Percentiles rank a stretch among this genome's conserved stretches.
Conservation (phyloP, 78 protist species). For the Dictyostelium brefeldianum region DNA sequence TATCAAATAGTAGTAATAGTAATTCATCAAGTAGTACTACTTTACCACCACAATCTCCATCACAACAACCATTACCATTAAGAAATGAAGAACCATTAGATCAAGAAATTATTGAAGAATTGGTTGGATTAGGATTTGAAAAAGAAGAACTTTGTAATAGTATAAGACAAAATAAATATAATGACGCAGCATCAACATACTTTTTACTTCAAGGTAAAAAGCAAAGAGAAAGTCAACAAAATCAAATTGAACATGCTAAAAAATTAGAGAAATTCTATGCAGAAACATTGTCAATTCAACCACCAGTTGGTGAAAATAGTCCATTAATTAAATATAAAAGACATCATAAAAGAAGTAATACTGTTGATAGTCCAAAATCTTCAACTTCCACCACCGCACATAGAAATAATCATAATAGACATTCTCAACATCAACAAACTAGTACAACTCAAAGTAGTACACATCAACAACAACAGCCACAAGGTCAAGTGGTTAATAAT, state of each 20-base stretch:
- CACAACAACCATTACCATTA: not conserved
- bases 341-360: slow-evolving; percentile 70
- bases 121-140: slow-evolving; percentile 58
- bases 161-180: slow-evolving; percentile 63
- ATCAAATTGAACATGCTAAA: not conserved
- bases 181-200: slow-evolving; percentile 71
- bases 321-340: slow-evolving; percentile 71
- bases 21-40: not conserved
- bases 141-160: slow-evolving; percentile 35
- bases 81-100: slow-evolving; percentile 26
- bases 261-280: slow-evolving; percentile 48
- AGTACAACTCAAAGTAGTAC: not conserved
- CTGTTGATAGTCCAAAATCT: slow-evolving; percentile 58
- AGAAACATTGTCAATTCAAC: slow-evolving; percentile 42
- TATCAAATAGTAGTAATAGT: not conserved
- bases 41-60: not conserved
- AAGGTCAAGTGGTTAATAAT: not conserved
- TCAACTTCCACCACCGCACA: not conserved
- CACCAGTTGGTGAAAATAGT: slow-evolving; percentile 73
- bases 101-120: slow-evolving; percentile 38
- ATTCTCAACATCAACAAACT: slow-evolving; percentile 6
- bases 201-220: slow-evolving; percentile 49
- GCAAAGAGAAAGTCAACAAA: slow-evolving; percentile 19
- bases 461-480: slow-evolving; percentile 5
- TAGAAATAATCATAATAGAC: not conserved